Percentiles rank a stretch among this genome's conserved stretches.
These are phyloP conservation scores for Sporothrix dimorphospora DNA, from an alignment of 2,329 filamentous ascomycete species.

Conservation along the genomic window DNA sequence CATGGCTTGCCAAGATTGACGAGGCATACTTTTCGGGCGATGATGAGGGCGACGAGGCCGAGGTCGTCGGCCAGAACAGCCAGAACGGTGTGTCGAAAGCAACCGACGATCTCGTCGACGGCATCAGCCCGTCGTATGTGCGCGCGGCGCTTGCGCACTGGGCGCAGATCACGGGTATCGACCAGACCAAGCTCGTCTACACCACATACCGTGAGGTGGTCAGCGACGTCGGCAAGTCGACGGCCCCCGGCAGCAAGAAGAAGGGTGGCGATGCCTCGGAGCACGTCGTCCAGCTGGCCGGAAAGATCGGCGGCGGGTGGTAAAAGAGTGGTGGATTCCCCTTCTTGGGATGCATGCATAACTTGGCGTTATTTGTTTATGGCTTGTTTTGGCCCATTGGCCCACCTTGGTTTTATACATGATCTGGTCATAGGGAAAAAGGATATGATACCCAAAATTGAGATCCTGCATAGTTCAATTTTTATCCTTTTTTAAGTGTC, in stretches of 20 bases:
- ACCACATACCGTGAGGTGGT: conserved; percentile 92
- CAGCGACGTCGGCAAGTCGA: conserved; percentile 83
- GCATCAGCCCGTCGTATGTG: conserved; percentile 68
- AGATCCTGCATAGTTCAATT: conserved; percentile 19
- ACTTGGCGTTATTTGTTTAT: conserved; percentile 6
- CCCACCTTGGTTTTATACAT: not conserved
- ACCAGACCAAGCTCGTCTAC: conserved; percentile 71
- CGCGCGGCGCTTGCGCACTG: conserved; percentile 74
- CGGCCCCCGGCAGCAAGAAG: conserved; percentile 44
- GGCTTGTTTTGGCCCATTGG: not conserved
- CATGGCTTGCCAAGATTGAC: conserved; percentile 80
- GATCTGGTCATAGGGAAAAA: not conserved
- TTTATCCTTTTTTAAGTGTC: not conserved
- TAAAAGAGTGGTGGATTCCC: conserved; percentile 46
- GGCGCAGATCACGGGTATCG: conserved; percentile 71
- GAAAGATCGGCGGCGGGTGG: conserved; percentile 93
- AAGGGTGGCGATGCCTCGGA: conserved; percentile 69
- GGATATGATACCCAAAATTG: conserved; percentile 25
- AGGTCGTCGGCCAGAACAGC: conserved; percentile 1
- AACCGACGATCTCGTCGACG: conserved; percentile 52
- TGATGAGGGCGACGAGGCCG: conserved; percentile 44
- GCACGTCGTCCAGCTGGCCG: conserved; percentile 82
- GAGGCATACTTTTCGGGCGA: conserved; percentile 87
- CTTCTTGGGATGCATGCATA: not conserved
- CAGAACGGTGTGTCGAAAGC: too few relatives aligned